These are phyloP conservation scores for Rhizopus arrhizus DNA, from an alignment of 371 early-diverging fungal species.

Conservation along the genomic window DNA sequence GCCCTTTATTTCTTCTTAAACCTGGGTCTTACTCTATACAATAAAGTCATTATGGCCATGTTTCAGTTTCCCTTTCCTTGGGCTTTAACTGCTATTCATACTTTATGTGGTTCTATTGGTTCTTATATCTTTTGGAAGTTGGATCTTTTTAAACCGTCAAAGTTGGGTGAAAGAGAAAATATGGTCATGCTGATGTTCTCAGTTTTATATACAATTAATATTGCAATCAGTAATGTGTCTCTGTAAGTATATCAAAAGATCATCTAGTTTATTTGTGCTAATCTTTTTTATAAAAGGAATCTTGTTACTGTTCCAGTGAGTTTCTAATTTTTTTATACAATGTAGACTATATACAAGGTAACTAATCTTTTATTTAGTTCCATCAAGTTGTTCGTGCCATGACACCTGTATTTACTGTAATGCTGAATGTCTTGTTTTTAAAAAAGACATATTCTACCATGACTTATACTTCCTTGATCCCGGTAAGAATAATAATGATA, in stretches of 20 bases:
- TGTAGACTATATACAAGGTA: neutral
- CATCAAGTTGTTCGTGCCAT: constrained; percentile 91
- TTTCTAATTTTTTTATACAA: constrained; percentile 10
- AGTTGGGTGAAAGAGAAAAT: constrained; percentile 66
- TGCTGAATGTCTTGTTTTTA: constrained; percentile 63
- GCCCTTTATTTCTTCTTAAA: constrained; percentile 78
- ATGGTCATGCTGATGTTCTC: constrained; percentile 79
- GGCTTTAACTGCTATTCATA: constrained; percentile 86
- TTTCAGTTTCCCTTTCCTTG: constrained; percentile 84
- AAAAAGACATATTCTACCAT: constrained; percentile 59
- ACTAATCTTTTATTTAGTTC: constrained; percentile 46
- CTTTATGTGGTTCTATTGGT: constrained; percentile 72
- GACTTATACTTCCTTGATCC: constrained; percentile 67
- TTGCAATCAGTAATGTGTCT: constrained; percentile 86
- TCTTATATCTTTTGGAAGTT: constrained; percentile 54
- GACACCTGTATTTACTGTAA: constrained; percentile 81
- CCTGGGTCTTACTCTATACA: constrained; percentile 81
- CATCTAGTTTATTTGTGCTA: neutral
- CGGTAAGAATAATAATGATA: constrained; percentile 40
- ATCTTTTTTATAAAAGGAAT: constrained; percentile 31
- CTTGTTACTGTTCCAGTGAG: constrained; percentile 57
- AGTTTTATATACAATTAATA: constrained; percentile 86
- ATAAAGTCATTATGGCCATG: constrained; percentile 80
- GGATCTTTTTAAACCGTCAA: constrained; percentile 64
- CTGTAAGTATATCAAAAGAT: constrained; percentile 56